Percentiles rank a stretch among this genome's conserved stretches.
Evolutionary conservation across 306 rosid genomes (phyloP).

Genomic region (Vigna reflexopilosa): DNA sequence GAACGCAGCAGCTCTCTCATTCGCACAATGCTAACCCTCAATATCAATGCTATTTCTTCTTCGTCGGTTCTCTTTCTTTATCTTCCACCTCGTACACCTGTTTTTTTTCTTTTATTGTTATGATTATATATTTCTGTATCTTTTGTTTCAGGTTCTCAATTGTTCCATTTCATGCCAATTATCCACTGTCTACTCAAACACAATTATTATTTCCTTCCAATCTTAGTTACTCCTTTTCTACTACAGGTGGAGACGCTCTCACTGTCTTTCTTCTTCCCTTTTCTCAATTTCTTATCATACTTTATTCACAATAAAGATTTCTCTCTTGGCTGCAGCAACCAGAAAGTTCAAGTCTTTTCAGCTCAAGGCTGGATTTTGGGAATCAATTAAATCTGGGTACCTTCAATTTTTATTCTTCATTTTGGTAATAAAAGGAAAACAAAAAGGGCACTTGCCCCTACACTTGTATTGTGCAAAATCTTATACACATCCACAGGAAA

Average conservation of each 20-base stretch:
- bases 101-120: neutral
- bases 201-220: constrained; percentile 53
- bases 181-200: constrained; percentile 40
- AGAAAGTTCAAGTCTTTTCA: constrained; percentile 60
- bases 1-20: neutral
- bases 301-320: constrained; percentile 1
- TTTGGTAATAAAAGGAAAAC: neutral
- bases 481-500: constrained; percentile 13
- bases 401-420: constrained; percentile 21
- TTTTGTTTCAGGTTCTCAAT: constrained; percentile 58
- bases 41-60: constrained; percentile 44
- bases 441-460: neutral
- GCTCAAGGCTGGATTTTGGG: constrained; percentile 90
- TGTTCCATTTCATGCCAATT: constrained; percentile 55
- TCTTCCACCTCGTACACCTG: neutral
- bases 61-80: constrained; percentile 34
- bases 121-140: neutral
- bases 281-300: neutral
- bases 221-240: constrained; percentile 42
- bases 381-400: constrained; percentile 93
- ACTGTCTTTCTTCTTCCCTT: neutral
- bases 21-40: constrained; percentile 46
- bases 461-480: constrained; percentile 22
- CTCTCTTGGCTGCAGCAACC: constrained; percentile 54
- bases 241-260: constrained; percentile 11